These are phyloP conservation scores for Botrytis fabae DNA, from an alignment of 2,329 filamentous ascomycete genomes.

Conservation along the genomic window DNA sequence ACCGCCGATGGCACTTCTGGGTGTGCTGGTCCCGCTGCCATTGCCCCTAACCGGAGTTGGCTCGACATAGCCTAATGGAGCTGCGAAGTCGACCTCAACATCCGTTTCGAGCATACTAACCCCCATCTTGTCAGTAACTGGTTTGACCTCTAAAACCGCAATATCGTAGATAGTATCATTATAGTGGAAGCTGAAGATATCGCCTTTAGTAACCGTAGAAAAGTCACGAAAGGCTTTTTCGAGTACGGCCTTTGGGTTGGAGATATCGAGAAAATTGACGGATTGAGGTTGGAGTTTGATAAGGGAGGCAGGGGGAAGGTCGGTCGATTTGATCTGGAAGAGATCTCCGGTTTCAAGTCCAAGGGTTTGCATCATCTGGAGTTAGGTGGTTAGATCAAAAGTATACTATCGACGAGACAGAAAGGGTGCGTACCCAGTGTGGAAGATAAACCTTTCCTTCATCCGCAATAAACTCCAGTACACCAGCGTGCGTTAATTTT, in stretches of 20 bases:
- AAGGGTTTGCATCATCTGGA: conserved; percentile 89
- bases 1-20: conserved; percentile 64
- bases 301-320: conserved; percentile 83
- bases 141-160: conserved; percentile 90
- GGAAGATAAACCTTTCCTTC: conserved; percentile 96
- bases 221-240: conserved; percentile 97
- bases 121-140: conserved; percentile 75
- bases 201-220: conserved; percentile 86
- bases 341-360: conserved; percentile 89
- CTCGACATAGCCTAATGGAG: conserved; percentile 92
- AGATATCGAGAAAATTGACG: conserved; percentile 91
- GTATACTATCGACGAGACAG: neutral
- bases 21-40: conserved; percentile 80
- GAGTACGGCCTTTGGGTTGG: conserved; percentile 93
- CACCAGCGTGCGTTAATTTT: conserved; percentile 86
- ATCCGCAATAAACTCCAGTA: conserved; percentile 95
- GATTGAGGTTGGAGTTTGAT: conserved; percentile 98
- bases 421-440: conserved; percentile 69
- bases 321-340: conserved; percentile 91
- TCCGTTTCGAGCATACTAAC: conserved; percentile 97
- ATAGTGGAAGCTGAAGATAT: conserved; percentile 94
- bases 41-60: conserved; percentile 57
- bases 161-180: conserved; percentile 94
- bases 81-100: conserved; percentile 91
- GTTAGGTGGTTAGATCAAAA: conserved; percentile 1